Conservation (phyloP, 371 early-diverging fungal genomes). For the Haplosporangium sp. region DNA sequence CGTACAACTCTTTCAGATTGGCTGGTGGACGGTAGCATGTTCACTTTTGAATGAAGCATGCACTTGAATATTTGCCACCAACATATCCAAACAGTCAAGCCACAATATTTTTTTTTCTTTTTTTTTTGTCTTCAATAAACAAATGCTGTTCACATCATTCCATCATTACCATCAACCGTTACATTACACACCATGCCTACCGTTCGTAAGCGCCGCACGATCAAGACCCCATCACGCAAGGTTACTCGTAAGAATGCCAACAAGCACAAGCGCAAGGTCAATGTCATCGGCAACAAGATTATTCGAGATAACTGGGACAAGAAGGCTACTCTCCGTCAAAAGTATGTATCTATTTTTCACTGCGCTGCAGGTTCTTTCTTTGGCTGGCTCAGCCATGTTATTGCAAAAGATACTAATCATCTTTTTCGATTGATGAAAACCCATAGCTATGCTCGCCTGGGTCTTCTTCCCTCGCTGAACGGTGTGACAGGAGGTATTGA, state of each 20-base stretch:
- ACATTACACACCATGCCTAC: constrained; percentile 25
- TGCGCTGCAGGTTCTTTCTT: not conserved
- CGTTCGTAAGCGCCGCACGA: constrained; percentile 40
- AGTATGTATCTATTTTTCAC: constrained; percentile 58
- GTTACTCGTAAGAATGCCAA: constrained; percentile 65
- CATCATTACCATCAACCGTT: not conserved
- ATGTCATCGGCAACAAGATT: constrained; percentile 68
- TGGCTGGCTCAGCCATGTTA: not conserved
- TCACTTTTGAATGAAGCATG: too few species aligned
- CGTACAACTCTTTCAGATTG: too few species aligned
- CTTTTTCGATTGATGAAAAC: not conserved
- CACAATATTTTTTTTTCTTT: constrained; percentile 22
- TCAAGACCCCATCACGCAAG: constrained; percentile 54
- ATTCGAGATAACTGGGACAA: constrained; percentile 81
- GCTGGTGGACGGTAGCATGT: too few species aligned
- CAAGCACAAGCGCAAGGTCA: constrained; percentile 63
- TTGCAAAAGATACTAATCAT: not conserved
- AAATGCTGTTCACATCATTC: not conserved
- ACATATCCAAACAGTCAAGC: constrained; percentile 3
- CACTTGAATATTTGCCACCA: not conserved
- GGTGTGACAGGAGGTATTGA: constrained; percentile 78
- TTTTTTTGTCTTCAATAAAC: constrained; percentile 3
- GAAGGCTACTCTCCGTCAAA: constrained; percentile 78
- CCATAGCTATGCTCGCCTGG: constrained; percentile 71
- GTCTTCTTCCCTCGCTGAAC: constrained; percentile 82